Percentiles rank a stretch among this genome's conserved stretches.
These are phyloP conservation scores for Aegilops longissima DNA, from an alignment of 176 grass and related monocot genomes.

Conservation along the genomic window DNA sequence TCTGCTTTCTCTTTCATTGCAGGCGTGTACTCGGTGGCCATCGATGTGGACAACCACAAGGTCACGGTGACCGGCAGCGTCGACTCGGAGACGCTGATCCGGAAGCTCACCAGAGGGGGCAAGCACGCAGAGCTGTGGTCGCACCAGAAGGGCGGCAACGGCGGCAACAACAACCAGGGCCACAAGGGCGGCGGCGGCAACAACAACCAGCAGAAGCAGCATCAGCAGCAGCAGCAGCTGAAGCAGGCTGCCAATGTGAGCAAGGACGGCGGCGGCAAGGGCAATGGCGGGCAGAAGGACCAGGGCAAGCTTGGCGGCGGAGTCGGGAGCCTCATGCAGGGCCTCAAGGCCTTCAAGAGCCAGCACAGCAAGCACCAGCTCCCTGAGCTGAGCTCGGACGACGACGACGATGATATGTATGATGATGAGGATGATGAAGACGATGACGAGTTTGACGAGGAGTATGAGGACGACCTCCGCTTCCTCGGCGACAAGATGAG, in stretches of 20 bases:
- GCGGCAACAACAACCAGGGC: conserved; percentile 50
- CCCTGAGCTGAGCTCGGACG: conserved; percentile 58
- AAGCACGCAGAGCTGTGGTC: conserved; percentile 93
- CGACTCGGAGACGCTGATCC: conserved; percentile 65
- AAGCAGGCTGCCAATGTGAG: conserved; percentile 43
- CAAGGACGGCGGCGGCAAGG: conserved; percentile 53
- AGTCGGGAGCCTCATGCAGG: conserved; percentile 71
- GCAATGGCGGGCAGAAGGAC: conserved; percentile 47
- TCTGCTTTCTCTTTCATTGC: conserved; percentile 29
- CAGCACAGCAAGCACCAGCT: conserved; percentile 70
- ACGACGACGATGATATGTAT: conserved; percentile 80
- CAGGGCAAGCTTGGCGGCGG: conserved; percentile 66
- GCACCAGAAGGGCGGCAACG: conserved; percentile 55
- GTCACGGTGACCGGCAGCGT: conserved; percentile 79
- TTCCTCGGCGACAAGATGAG: conserved; percentile 71
- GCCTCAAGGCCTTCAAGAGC: conserved; percentile 84
- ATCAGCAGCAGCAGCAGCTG: conserved; percentile 54
- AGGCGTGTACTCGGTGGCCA: conserved; percentile 84
- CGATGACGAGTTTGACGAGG: conserved; percentile 56
- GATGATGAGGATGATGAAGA: conserved; percentile 76
- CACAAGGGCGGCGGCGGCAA: conserved; percentile 43
- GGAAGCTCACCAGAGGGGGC: conserved; percentile 77
- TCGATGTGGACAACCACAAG: conserved; percentile 91
- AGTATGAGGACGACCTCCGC: conserved; percentile 62
- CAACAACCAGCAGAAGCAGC: conserved; percentile 38